Evolutionary conservation across 805 yeast species (phyloP).

Genomic region (Yarrowia osloensis): DNA sequence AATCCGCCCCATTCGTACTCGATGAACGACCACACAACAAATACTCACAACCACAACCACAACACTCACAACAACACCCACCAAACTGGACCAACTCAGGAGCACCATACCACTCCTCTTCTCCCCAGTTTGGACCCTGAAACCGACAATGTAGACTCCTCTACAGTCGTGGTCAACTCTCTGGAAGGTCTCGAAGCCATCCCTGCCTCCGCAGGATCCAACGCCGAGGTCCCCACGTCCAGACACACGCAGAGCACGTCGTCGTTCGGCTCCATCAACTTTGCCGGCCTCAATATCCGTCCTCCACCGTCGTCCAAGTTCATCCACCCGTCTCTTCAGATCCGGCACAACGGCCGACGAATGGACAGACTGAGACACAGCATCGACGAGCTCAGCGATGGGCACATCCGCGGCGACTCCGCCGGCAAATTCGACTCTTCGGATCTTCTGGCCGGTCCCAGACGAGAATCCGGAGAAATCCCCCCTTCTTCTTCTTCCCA

Average conservation of each 20-base stretch:
- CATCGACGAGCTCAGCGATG: constrained; percentile 11
- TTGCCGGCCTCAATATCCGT: constrained; percentile 4
- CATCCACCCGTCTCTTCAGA: constrained; percentile 19
- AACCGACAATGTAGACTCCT: background rate
- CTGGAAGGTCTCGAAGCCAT: constrained; percentile 6
- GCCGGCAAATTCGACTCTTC: constrained; percentile 1
- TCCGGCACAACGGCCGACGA: constrained; percentile 6
- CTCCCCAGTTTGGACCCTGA: constrained; percentile 9
- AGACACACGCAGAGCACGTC: background rate
- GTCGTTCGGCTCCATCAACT: constrained; percentile 21
- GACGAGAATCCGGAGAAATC: background rate
- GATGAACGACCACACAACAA: no score
- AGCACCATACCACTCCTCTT: background rate
- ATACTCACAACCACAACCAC: background rate
- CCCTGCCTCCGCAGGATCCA: background rate
- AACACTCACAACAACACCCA: background rate
- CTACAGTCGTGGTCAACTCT: background rate
- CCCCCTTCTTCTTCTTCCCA: background rate
- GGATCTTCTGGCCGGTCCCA: background rate
- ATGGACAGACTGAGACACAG: constrained; percentile 23
- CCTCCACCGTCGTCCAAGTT: constrained; percentile 10
- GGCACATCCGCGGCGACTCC: background rate
- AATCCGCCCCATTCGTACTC: no score
- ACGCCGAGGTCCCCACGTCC: background rate
- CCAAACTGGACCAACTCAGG: background rate